Evolutionary conservation across 2,329 filamentous ascomycete genomes (phyloP), one percentile per base, ranked within the genome.

Genomic region (Fusarium anguioides): DNA sequence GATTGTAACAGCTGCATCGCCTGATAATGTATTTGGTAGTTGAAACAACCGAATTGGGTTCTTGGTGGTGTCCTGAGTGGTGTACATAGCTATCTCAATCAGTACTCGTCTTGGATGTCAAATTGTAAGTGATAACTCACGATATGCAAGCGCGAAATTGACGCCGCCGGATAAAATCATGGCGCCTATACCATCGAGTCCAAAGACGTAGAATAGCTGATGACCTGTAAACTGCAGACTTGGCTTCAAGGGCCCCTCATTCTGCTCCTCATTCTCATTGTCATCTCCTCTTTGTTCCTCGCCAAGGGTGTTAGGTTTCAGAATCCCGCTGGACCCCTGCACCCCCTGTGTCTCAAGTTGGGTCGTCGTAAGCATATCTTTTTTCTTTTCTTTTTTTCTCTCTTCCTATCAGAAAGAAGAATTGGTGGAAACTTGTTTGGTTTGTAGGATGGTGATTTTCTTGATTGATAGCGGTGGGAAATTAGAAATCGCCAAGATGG

Each of bases 101-200:
- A 68, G 65, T n/a, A 39, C 36, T 7, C 23, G 41, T 26, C 26
- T 14, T n/a, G n/a, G n/a, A n/a, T n/a, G n/a, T n/a, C n/a, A n/a
- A n/a, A n/a, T n/a, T n/a, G n/a, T 11, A 17, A 45, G 29, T 27
- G 23, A 27, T 20, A 54, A 64, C 71, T 62, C 48, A 84, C 83
- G 81, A 63, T 84, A 86, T 17, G 82, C 83, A 57, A 86, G 78
- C 41, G 78, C 81, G 71, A 86, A 84, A 74, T 86, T 86, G 62
- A 86, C 81, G 21, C 76, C 82, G 0, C 80, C 84, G 0, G 82
- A 84, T 4, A 86, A 41, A n/a, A 82, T 46, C 62, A 81, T 78
- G 11, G 82, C 81, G 15, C 81, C 81, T 31, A 86, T 24, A 6
- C 83, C 84, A 56, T 84, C 80, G 4, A 84, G 67, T 3, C 80